Percentiles rank a stretch among this genome's conserved stretches.
These are phyloP conservation scores for Immersiella caudata DNA, from an alignment of 495 filamentous ascomycete genomes.

Conservation along the genomic window DNA sequence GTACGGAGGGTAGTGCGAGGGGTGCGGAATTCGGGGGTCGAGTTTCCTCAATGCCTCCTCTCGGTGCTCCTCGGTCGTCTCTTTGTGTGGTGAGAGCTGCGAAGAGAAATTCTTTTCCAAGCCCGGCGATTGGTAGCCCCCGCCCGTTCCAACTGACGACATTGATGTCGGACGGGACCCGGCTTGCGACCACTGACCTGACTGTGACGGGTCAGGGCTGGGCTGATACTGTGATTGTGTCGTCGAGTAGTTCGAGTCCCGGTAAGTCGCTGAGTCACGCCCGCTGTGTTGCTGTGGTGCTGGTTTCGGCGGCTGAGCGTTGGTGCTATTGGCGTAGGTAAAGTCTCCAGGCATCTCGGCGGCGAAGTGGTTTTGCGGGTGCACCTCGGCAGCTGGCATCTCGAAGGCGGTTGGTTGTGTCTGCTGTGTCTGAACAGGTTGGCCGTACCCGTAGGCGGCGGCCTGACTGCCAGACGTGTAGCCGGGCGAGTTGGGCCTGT, in stretches of 20 bases:
- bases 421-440: neutral
- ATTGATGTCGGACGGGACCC: slow-evolving; percentile 41
- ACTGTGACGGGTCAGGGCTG: slow-evolving; percentile 36
- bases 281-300: slow-evolving; percentile 10
- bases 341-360: slow-evolving; percentile 54
- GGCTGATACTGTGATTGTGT: slow-evolving; percentile 32
- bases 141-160: slow-evolving; percentile 33
- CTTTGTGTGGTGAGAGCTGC: slow-evolving; percentile 41
- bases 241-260: slow-evolving; percentile 39
- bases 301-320: slow-evolving; percentile 24
- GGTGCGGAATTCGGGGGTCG: slow-evolving; percentile 27
- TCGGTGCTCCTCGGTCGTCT: slow-evolving; percentile 47
- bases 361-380: slow-evolving; percentile 26
- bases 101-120: slow-evolving; percentile 42
- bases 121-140: slow-evolving; percentile 37
- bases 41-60: slow-evolving; percentile 31
- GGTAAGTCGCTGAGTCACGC: slow-evolving; percentile 21
- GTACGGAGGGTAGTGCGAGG: slow-evolving; percentile 39
- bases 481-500: slow-evolving; percentile 30
- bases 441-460: slow-evolving; percentile 20
- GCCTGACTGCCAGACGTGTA: slow-evolving; percentile 14
- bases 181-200: slow-evolving; percentile 29
- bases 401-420: slow-evolving; percentile 26
- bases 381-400: slow-evolving; percentile 25
- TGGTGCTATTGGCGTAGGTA: slow-evolving; percentile 29